Evolutionary conservation across 495 filamentous ascomycete species (phyloP).

Genomic region (Astrothelium subdiscretum): DNA sequence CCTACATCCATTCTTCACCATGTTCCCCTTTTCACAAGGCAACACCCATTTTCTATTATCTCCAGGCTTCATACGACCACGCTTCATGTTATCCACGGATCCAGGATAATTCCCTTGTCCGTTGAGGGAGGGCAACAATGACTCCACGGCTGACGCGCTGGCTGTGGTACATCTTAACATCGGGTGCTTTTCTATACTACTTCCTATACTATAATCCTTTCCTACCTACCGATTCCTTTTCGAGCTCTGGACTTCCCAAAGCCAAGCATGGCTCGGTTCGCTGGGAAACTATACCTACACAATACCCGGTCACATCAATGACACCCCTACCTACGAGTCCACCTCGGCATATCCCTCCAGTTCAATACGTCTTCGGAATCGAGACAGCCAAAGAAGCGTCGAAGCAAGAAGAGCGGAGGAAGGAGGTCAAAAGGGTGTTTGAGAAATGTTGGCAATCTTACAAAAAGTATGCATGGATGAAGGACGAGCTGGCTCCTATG

Average conservation of each 20-base stretch:
- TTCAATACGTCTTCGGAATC: slow-evolving; percentile 21
- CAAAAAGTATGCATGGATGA: slow-evolving; percentile 25
- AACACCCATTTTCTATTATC: background rate
- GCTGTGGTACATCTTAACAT: background rate
- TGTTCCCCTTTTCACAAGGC: background rate
- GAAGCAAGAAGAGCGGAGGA: slow-evolving; percentile 14
- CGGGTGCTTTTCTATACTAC: background rate
- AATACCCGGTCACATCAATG: slow-evolving; percentile 9
- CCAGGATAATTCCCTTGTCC: background rate
- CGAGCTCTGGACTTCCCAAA: background rate
- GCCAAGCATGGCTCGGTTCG: slow-evolving; percentile 2
- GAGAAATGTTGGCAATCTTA: slow-evolving; percentile 24
- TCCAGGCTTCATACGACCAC: background rate
- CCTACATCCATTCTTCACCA: background rate
- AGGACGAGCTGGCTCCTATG: slow-evolving; percentile 28
- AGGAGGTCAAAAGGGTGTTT: slow-evolving; percentile 24
- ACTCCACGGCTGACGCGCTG: background rate
- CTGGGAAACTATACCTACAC: slow-evolving; percentile 7
- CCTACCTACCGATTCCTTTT: background rate
- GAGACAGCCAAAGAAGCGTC: slow-evolving; percentile 17
- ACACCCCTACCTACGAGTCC: slow-evolving; percentile 9
- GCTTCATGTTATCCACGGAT: background rate
- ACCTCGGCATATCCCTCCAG: slow-evolving; percentile 10
- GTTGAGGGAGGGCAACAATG: background rate
- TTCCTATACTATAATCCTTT: slow-evolving; percentile 1